phyloP scores from a whole-genome alignment of 768 basidiomycete species.

The Trametopsis cervina region DNA sequence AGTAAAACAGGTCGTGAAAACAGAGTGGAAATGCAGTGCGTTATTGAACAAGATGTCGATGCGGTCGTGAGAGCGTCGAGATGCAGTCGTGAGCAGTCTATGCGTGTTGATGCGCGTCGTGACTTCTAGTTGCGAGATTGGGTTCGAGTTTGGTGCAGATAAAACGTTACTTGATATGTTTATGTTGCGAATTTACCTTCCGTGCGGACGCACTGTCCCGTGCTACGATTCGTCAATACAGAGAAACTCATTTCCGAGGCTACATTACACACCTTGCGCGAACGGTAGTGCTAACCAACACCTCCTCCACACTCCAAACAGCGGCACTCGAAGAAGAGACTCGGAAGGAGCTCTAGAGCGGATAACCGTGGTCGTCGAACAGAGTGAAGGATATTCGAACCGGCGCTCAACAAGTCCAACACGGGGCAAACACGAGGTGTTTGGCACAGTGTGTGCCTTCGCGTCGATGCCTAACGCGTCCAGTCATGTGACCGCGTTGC shows the following conservation, averaged over 20 bases:
- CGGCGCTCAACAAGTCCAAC: slow-evolving; percentile 2
- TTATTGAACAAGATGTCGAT: background rate
- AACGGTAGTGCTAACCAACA: slow-evolving; percentile 4
- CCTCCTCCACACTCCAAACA: slow-evolving; percentile 12
- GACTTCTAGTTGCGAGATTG: slow-evolving; percentile 2
- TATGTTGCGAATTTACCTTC: background rate
- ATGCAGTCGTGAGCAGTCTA: background rate
- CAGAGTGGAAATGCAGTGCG: background rate
- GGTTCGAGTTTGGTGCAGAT: no score
- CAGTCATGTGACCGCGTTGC: slow-evolving; percentile 7
- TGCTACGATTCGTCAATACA: background rate
- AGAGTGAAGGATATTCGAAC: background rate
- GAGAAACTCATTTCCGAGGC: no score
- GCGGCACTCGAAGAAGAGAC: background rate
- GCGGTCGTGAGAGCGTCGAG: background rate
- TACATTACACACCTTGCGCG: slow-evolving; percentile 1
- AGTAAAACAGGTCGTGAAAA: background rate
- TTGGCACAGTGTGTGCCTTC: slow-evolving; percentile 7
- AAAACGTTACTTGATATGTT: background rate
- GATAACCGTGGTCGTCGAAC: background rate
- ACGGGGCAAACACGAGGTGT: slow-evolving; percentile 7
- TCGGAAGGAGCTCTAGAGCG: background rate
- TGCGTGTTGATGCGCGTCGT: background rate
- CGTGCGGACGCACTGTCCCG: background rate
- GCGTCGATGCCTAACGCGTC: slow-evolving; percentile 2